Percentiles rank a stretch among this genome's conserved stretches.
Conservation (phyloP, 2,329 filamentous ascomycete genomes). For the Chaetomiaceae sp. region DNA sequence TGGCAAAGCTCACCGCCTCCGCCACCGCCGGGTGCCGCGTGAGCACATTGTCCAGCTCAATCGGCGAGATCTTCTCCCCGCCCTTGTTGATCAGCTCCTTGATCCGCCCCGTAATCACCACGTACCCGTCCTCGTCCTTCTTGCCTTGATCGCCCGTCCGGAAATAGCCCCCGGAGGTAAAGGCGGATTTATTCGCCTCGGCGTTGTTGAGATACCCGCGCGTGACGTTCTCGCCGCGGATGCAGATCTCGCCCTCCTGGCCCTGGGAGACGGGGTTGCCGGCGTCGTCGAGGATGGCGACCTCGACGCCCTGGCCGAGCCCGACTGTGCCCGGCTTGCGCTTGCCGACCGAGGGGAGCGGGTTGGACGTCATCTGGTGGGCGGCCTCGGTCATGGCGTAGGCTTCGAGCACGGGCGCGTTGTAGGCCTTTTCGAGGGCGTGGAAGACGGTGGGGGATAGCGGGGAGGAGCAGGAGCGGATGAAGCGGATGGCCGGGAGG, state of each 20-base stretch:
- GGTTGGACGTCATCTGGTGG: conserved; percentile 79
- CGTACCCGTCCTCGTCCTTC: conserved; percentile 72
- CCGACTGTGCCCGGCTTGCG: conserved; percentile 80
- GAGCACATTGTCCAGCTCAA: conserved; percentile 80
- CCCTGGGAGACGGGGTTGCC: conserved; percentile 67
- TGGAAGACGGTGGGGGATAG: conserved; percentile 77
- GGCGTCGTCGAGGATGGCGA: conserved; percentile 68
- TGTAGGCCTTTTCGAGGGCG: conserved; percentile 69
- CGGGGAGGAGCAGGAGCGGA: conserved; percentile 81
- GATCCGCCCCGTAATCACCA: conserved; percentile 85
- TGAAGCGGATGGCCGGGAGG: conserved; percentile 73
- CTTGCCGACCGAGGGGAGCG: conserved; percentile 59
- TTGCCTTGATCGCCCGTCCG: conserved; percentile 83
- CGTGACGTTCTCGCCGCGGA: conserved; percentile 77
- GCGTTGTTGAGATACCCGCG: conserved; percentile 81
- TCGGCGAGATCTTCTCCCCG: conserved; percentile 84
- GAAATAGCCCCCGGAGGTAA: conserved; percentile 75
- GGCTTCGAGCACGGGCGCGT: conserved; percentile 79
- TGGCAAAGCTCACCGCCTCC: conserved; percentile 79
- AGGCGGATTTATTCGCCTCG: conserved; percentile 68
- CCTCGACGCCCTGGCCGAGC: conserved; percentile 75
- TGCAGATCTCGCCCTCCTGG: conserved; percentile 75
- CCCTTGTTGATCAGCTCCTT: conserved; percentile 92
- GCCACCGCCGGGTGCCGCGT: conserved; percentile 66
- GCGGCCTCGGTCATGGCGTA: conserved; percentile 92